Conservation (phyloP, 2,329 filamentous ascomycete genomes). For the Colletotrichum sp. region DNA sequence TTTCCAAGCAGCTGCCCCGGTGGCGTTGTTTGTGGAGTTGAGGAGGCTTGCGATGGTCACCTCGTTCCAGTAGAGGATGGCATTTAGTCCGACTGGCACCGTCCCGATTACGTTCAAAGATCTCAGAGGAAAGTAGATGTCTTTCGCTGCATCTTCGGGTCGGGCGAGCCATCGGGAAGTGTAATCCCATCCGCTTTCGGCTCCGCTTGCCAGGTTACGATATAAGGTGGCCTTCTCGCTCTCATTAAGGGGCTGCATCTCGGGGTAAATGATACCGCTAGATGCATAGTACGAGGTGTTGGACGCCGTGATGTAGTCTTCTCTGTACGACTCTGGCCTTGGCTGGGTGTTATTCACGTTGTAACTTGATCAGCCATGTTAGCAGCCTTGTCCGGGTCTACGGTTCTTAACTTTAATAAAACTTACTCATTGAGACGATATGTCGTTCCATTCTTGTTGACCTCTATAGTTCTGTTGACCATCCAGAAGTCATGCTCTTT, state of each 20-base stretch:
- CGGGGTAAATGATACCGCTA: constrained; percentile 64
- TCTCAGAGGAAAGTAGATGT: constrained; percentile 69
- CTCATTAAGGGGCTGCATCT: constrained; percentile 53
- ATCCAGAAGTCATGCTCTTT: constrained; percentile 70
- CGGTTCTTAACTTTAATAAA: no score
- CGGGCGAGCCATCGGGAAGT: constrained; percentile 61
- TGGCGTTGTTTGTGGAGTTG: constrained; percentile 53
- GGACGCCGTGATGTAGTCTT: constrained; percentile 70
- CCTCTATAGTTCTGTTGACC: constrained; percentile 62
- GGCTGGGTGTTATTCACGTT: constrained; percentile 69
- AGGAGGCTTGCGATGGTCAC: constrained; percentile 62
- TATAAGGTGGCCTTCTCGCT: constrained; percentile 60
- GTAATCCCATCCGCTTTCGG: constrained; percentile 73
- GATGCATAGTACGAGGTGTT: constrained; percentile 67
- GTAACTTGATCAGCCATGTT: constrained; percentile 44
- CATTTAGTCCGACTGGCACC: constrained; percentile 71
- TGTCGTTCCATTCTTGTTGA: constrained; percentile 50
- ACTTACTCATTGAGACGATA: constrained; percentile 62
- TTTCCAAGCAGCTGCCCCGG: constrained; percentile 54
- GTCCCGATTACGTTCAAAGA: constrained; percentile 64
- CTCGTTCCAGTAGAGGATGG: constrained; percentile 72
- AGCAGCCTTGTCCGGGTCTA: neutral
- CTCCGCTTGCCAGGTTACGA: constrained; percentile 67
- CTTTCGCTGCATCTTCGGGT: constrained; percentile 61
- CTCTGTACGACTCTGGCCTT: constrained; percentile 69